Percentiles rank a stretch among this genome's conserved stretches.
Evolutionary conservation across 1,284 basidiomycete genomes (phyloP).

Genomic region (Pseudozyma flocculosa): DNA sequence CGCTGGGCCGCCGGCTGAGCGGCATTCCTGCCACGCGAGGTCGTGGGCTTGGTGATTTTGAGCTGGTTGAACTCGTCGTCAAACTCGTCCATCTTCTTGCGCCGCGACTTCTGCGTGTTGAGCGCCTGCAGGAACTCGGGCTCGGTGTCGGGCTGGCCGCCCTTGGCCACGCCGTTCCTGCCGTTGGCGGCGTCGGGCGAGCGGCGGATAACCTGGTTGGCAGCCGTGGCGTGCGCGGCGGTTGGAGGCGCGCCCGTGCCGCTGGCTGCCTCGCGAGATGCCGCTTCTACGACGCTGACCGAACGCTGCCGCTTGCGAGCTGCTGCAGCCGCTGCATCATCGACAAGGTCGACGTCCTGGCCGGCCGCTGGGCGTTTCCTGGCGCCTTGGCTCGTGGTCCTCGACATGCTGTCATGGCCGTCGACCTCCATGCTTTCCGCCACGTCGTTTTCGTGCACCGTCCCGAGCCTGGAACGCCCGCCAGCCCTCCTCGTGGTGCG

Average conservation of each 20-base stretch:
- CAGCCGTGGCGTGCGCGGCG: background rate
- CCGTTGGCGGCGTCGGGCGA: background rate
- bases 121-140: slow-evolving; percentile 41
- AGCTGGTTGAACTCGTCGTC: slow-evolving; percentile 48
- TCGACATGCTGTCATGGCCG: no score
- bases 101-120: slow-evolving; percentile 31
- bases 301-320: background rate
- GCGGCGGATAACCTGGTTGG: slow-evolving; percentile 12
- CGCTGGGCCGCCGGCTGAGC: background rate
- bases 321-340: background rate
- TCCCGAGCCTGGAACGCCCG: background rate
- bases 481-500: no score
- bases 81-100: slow-evolving; percentile 39
- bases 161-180: slow-evolving; percentile 7
- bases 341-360: background rate
- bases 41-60: slow-evolving; percentile 29
- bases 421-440: no score
- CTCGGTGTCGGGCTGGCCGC: slow-evolving; percentile 30
- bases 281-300: background rate
- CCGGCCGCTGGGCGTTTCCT: background rate
- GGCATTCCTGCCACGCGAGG: no score
- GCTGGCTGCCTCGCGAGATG: no score
- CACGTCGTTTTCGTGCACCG: background rate
- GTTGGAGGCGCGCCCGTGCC: no score
- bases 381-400: no score